Conservation (phyloP, 169 alveolate species). For the Haemoproteus tartakovskyi region DNA sequence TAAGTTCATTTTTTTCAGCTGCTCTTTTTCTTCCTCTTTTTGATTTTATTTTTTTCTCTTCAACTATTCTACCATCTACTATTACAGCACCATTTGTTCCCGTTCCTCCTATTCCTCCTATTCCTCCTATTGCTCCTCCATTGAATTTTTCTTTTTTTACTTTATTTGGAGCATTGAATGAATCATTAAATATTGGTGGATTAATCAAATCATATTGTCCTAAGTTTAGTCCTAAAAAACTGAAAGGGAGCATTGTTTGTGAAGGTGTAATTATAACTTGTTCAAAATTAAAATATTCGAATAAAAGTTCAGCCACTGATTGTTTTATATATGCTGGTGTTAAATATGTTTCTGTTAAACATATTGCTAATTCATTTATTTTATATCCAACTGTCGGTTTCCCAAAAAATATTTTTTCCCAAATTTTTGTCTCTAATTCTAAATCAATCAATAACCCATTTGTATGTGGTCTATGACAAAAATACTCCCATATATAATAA, state of each 20-base stretch:
- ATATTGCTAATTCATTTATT: constrained; percentile 53
- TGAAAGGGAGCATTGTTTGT: constrained; percentile 79
- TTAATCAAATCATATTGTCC: constrained; percentile 68
- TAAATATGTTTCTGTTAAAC: constrained; percentile 83
- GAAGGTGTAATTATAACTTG: constrained; percentile 77
- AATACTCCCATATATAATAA: constrained; percentile 78
- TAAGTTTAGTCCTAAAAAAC: constrained; percentile 71
- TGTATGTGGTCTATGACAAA: constrained; percentile 81
- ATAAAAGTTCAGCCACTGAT: constrained; percentile 80
- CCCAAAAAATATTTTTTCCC: constrained; percentile 78
- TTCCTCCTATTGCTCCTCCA: background rate
- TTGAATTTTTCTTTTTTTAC: background rate
- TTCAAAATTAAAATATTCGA: constrained; percentile 76
- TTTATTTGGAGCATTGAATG: too few relatives aligned
- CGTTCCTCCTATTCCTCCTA: background rate
- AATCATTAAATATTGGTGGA: constrained; percentile 26
- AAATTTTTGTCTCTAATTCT: constrained; percentile 78
- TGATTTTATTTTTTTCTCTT: too few relatives aligned
- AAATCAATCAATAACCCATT: constrained; percentile 77
- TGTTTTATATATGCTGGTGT: constrained; percentile 82
- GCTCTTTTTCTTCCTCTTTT: too few relatives aligned
- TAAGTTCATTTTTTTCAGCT: too few relatives aligned
- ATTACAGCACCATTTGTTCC: background rate
- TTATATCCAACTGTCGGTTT: constrained; percentile 28
- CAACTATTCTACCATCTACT: background rate